Evolutionary conservation across 192 early-diverging fungal species (phyloP).

Genomic region (Pilaira anomala): DNA sequence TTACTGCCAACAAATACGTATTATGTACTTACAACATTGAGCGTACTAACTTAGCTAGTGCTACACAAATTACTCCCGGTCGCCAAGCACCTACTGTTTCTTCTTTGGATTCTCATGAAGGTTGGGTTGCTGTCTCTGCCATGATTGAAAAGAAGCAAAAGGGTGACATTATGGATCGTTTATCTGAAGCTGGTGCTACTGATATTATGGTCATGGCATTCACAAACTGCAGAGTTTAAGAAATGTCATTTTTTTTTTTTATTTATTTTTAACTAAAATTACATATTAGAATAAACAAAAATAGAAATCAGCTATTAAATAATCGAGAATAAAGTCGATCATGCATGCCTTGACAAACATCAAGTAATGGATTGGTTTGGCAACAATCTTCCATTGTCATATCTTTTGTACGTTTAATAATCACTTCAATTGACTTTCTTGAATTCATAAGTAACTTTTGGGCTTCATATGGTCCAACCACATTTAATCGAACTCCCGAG

Average conservation of each 20-base stretch:
- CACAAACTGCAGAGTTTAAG: conserved; percentile 72
- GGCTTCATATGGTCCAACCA: conserved; percentile 86
- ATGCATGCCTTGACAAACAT: conserved; percentile 76
- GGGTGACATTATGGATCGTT: conserved; percentile 87
- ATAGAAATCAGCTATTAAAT: conserved; percentile 65
- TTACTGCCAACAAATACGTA: conserved; percentile 85
- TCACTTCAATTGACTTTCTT: conserved; percentile 46
- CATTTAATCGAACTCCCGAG: conserved; percentile 82
- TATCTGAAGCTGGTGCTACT: conserved; percentile 81
- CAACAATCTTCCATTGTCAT: conserved; percentile 52
- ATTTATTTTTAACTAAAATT: not conserved
- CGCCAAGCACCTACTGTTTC: conserved; percentile 90
- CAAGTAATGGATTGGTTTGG: conserved; percentile 67
- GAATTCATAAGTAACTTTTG: conserved; percentile 70
- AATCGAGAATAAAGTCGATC: conserved; percentile 73
- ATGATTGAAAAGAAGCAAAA: conserved; percentile 82
- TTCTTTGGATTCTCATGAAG: conserved; percentile 68
- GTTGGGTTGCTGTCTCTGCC: conserved; percentile 87
- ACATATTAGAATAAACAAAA: not conserved
- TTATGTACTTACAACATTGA: conserved; percentile 90
- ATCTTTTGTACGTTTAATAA: conserved; percentile 44
- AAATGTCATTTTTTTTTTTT: not conserved
- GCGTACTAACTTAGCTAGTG: conserved; percentile 58
- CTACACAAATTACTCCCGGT: conserved; percentile 82
- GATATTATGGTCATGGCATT: conserved; percentile 88